Base-by-base conservation (phyloP, 2,329 filamentous ascomycete species). In the Aureobasidium sp. region DNA sequence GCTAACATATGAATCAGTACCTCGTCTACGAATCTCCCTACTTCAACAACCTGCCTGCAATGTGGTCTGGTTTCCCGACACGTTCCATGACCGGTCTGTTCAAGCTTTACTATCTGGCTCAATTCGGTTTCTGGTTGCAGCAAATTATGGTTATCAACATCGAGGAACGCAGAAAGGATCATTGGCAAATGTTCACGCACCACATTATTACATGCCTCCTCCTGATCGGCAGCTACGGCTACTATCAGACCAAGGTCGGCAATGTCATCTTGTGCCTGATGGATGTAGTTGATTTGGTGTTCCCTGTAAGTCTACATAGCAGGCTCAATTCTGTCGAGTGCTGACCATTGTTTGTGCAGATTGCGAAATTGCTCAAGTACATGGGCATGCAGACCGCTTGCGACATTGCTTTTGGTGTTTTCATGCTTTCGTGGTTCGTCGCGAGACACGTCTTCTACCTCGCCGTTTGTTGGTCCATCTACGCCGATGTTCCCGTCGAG, bases 81-180 rank as follows among this genome's bases (percentile, higher is more conserved):
- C 85, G 92, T 56, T 87, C 94, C 70, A 80, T 95, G 63, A 79
- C 80, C 17, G 86, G 87, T 9, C 74, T 90, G 13, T 85, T 89
- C 77, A 97, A 97, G 78, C 86, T 84, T 74, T 99, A 99, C 76
- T 90, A 96, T 70, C 81, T 99, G 36, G 87, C 87, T 15, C 92
- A 97, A 74, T 89, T 92, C 76, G 87, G 88, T 27, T 97, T 97
- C 75, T 97, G 91, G 88, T 76, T 97, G 52, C 93, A 97, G 77
- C 92, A 96, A 77, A 89, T 97, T 66, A 80, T 97, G 36, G 90
- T 97, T 63, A 90, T 97, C 73, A 88, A 97, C 76, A 92, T 97
- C 64, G 94, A 99, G 76, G 90, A 95, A 76, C 86, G 89, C 67
- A 85, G 94, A 70, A 97, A 97, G 78, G 94, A 99, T 70, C 88